A percentile compares a stretch with the other conserved stretches of the same genome.
These are phyloP conservation scores for Trichosporon inkin DNA, from an alignment of 1,284 basidiomycete species.

Conservation along the genomic window DNA sequence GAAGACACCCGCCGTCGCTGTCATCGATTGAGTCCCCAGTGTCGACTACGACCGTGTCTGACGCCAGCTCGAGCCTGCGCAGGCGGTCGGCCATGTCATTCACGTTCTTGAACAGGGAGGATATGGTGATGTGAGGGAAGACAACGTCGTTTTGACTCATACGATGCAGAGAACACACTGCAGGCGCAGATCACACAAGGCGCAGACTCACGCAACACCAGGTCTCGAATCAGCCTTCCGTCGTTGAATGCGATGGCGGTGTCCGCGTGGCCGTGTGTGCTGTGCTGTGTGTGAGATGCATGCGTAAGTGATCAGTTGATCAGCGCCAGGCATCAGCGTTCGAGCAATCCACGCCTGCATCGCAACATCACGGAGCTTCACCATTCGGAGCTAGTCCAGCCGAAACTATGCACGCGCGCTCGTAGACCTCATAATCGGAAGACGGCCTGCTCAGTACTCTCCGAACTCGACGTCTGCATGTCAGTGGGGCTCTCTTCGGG, in stretches of 20 bases:
- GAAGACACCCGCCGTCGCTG: background rate
- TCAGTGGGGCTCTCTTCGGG: conserved; percentile 6
- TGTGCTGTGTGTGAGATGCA: background rate
- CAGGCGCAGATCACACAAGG: background rate
- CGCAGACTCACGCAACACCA: background rate
- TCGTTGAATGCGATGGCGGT: too few species aligned
- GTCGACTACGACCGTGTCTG: background rate
- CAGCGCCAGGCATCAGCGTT: background rate
- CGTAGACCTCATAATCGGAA: too few species aligned
- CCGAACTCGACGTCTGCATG: conserved; percentile 61
- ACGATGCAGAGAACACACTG: background rate
- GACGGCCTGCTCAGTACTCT: conserved; percentile 60
- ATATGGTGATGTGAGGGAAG: background rate
- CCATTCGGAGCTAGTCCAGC: too few species aligned
- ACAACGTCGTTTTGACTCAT: background rate
- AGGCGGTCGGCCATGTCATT: background rate
- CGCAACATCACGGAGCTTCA: background rate
- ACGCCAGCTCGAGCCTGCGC: background rate
- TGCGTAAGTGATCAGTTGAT: background rate
- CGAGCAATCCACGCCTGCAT: background rate
- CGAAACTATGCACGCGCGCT: too few species aligned
- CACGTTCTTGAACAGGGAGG: background rate
- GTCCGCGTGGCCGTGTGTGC: background rate
- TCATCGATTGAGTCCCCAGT: background rate
- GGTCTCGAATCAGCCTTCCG: too few species aligned